Percentiles rank a stretch among this genome's conserved stretches.
Conservation (phyloP, 257 asterid genomes). For the Capsicum rhomboideum region DNA sequence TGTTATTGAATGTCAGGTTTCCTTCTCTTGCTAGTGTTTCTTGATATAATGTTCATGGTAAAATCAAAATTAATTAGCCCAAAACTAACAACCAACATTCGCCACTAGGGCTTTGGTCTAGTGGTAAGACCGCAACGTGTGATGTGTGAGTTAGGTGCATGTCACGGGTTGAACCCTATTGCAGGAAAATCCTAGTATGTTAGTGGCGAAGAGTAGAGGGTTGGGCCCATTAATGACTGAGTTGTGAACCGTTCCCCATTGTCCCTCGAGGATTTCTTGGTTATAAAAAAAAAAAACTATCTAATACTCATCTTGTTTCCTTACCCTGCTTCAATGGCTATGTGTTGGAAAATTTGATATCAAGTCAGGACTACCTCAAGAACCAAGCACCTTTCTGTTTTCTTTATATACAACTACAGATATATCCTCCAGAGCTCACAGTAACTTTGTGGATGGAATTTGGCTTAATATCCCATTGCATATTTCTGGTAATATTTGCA, state of each 20-base stretch:
- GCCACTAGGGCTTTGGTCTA: neutral
- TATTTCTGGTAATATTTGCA: neutral
- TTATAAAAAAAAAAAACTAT: neutral
- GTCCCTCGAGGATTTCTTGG: neutral
- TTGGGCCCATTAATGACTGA: neutral
- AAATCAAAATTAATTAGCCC: neutral
- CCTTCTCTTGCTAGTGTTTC: neutral
- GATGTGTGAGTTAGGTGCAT: neutral
- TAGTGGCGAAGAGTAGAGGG: neutral
- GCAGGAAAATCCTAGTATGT: neutral
- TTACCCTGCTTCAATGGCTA: neutral
- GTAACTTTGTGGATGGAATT: neutral
- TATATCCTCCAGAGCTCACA: neutral
- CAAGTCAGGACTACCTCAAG: neutral
- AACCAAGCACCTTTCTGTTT: neutral
- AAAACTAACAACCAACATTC: neutral
- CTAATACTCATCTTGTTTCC: neutral
- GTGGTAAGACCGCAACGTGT: neutral
- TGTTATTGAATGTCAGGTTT: neutral
- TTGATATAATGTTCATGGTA: neutral
- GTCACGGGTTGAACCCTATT: neutral
- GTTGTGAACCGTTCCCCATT: neutral
- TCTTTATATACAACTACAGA: neutral
- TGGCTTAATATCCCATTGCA: neutral
- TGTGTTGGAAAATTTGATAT: neutral